A percentile compares a stretch with the other conserved stretches of the same genome.
Evolutionary conservation across 495 filamentous ascomycete species (phyloP).

Genomic region (Penicillium cataractarum): DNA sequence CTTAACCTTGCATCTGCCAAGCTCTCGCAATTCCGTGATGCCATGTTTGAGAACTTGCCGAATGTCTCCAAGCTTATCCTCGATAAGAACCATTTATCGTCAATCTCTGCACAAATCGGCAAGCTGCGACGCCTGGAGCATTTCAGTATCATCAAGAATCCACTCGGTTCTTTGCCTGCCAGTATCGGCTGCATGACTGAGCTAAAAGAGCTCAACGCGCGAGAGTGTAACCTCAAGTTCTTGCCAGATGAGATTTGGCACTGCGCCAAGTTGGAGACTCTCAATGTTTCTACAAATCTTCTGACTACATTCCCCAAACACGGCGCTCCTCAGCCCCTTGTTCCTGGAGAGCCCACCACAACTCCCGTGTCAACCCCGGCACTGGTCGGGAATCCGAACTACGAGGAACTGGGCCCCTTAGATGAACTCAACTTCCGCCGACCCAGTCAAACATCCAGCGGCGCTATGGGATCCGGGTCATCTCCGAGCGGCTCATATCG

Average conservation of each 20-base stretch:
- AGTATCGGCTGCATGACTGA: conserved; percentile 86
- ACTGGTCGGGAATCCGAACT: conserved; percentile 62
- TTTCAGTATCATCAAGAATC: conserved; percentile 92
- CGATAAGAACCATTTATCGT: conserved; percentile 94
- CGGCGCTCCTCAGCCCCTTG: conserved; percentile 61
- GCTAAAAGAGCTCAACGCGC: conserved; percentile 80
- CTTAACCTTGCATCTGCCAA: conserved; percentile 89
- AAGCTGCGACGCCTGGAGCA: conserved; percentile 82
- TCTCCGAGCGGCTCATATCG: conserved; percentile 69
- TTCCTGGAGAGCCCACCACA: conserved; percentile 52
- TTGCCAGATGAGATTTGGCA: conserved; percentile 94
- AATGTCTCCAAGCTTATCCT: conserved; percentile 85
- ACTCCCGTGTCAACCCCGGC: conserved; percentile 58
- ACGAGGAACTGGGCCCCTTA: conserved; percentile 74
- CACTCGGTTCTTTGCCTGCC: conserved; percentile 75
- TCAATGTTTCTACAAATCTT: conserved; percentile 95
- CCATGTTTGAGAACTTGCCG: conserved; percentile 82
- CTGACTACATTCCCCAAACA: conserved; percentile 88
- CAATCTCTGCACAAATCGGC: conserved; percentile 80
- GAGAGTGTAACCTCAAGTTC: conserved; percentile 87
- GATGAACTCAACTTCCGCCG: conserved; percentile 67
- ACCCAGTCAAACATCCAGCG: conserved; percentile 81
- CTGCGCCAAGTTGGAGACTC: conserved; percentile 80
- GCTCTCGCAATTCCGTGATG: conserved; percentile 80
- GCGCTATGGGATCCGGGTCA: conserved; percentile 70